Evolutionary conservation across 2,329 filamentous ascomycete species (phyloP), one percentile per base, ranked within the genome.

Genomic region (Shiraia sp.): DNA sequence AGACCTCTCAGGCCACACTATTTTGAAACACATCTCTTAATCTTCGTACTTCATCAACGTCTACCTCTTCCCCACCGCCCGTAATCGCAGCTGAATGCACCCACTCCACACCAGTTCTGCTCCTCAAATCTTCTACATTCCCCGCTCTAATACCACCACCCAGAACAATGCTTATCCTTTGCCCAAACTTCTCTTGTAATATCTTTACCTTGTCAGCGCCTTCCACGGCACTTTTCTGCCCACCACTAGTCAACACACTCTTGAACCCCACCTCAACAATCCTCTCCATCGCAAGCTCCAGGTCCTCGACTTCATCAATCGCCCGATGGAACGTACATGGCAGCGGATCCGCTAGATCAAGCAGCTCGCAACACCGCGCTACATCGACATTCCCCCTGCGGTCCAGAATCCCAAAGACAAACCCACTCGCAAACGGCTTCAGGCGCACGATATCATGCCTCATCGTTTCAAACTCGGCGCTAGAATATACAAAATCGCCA

Each of bases 311-410:
- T 29, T 66, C 51, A 52, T 81, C 79, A 47, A 81, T 77, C 0
- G 78, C 79, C 6, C 77, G 70, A 53, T 81, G 78, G 37, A 81
- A 81, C 2, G 78, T 80, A 53, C 77, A 80, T 2, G 74, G 72
- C 17, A 70, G 53, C 3, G 70, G 68, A 2, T 48, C 55, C 1
- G 77, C 75, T 3, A 69, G 46, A 10, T 55, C 40, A 0, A 81
- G 70, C 5, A 80, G 57, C 32, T 70, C 60, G 15, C 43, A 51
- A 33, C 73, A 78, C 15, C 68, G 61, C n/a, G 44, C 42, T 3
- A 64, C 43, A 49, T 80, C 76, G 4, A 81, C 57, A 3, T 38
- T 36, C 2, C 42, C 27, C 6, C 56, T 33, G 1, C 19, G 15
- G 15, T 64, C 57, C 22, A 80, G 53, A 22, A 79, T 68, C 0